Evolutionary conservation across 306 rosid genomes (phyloP).

Genomic region (Heteromeles arbutifolia): DNA sequence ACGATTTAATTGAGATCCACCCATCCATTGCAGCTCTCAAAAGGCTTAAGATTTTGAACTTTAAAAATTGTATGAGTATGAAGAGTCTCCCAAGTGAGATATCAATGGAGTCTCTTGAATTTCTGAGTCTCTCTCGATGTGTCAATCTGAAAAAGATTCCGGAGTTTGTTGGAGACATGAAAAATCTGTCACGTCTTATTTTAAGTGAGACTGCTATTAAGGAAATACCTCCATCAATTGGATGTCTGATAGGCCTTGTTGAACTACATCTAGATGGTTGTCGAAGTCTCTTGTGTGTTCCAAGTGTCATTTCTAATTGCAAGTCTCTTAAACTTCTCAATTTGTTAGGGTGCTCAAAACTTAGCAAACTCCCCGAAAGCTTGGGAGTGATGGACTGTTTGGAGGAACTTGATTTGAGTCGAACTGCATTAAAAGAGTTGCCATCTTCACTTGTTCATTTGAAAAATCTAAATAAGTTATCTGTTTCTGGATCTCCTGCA

Average conservation of each 20-base stretch:
- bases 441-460: not conserved
- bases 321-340: too few relatives aligned
- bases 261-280: not conserved
- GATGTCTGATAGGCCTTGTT: not conserved
- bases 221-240: not conserved
- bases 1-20: conserved; percentile 3
- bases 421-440: not conserved
- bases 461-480: too few relatives aligned
- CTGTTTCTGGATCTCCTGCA: not conserved
- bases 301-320: not conserved
- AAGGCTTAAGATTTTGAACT: not conserved
- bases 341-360: too few relatives aligned
- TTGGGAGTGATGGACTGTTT: not conserved
- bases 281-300: not conserved
- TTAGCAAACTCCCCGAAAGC: too few relatives aligned
- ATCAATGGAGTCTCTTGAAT: too few relatives aligned
- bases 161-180: not conserved
- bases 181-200: not conserved
- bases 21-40: conserved; percentile 3
- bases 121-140: not conserved
- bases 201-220: not conserved
- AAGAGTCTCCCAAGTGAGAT: conserved; percentile 1
- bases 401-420: not conserved
- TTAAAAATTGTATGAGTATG: not conserved
- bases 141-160: not conserved